These are phyloP conservation scores for Friedmanniomyces simplex DNA, from an alignment of 495 filamentous ascomycete genomes.

Conservation along the genomic window DNA sequence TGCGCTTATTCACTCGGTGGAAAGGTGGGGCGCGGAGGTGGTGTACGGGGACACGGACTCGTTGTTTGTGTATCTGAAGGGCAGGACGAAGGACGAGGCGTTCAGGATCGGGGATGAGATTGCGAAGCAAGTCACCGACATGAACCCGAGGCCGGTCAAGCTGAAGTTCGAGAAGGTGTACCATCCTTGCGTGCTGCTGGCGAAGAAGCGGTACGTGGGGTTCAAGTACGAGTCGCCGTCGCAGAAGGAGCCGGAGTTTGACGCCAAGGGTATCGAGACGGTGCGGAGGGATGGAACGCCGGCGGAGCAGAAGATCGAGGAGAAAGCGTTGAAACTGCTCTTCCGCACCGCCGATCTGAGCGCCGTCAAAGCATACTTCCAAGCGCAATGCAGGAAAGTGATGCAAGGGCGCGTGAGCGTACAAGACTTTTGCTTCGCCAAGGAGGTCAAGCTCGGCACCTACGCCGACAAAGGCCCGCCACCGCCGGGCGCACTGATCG, in stretches of 20 bases:
- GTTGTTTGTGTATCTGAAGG: conserved; percentile 85
- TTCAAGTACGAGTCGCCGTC: conserved; percentile 83
- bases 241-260: conserved; percentile 80
- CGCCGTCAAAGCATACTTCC: conserved; percentile 85
- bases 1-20: conserved; percentile 77
- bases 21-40: conserved; percentile 85
- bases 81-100: conserved; percentile 74
- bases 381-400: conserved; percentile 82
- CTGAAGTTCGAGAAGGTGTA: conserved; percentile 99
- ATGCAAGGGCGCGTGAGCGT: conserved; percentile 81
- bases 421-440: conserved; percentile 91
- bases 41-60: conserved; percentile 98
- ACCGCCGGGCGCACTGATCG: conserved; percentile 81
- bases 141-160: conserved; percentile 87
- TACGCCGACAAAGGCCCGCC: conserved; percentile 72
- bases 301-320: conserved; percentile 94
- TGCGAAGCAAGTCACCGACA: conserved; percentile 73
- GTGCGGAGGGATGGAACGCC: conserved; percentile 90
- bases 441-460: conserved; percentile 80
- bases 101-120: conserved; percentile 92
- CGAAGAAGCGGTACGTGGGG: conserved; percentile 96
- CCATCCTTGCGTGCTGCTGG: conserved; percentile 81
- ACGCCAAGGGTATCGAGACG: conserved; percentile 97
- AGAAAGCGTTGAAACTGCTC: conserved; percentile 79
- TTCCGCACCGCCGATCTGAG: conserved; percentile 85